A percentile compares a stretch with the other conserved stretches of the same genome.
These are phyloP conservation scores for Eruca vesicaria DNA, from an alignment of 441 rosid genomes.

Conservation along the genomic window DNA sequence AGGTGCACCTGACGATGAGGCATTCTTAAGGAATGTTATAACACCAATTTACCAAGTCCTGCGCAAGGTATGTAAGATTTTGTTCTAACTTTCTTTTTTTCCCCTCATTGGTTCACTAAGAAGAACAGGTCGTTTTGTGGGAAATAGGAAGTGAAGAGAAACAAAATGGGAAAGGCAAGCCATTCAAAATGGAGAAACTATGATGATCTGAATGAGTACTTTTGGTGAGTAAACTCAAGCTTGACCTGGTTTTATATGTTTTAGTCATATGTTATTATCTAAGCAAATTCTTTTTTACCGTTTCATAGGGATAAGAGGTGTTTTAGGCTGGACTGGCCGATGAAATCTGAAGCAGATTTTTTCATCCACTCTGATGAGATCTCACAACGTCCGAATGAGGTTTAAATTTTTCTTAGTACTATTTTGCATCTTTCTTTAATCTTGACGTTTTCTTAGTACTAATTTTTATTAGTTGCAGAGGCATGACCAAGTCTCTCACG, in stretches of 20 bases:
- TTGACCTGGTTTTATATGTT: constrained; percentile 9
- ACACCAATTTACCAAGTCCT: constrained; percentile 78
- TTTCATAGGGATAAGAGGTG: constrained; percentile 70
- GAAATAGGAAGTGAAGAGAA: constrained; percentile 79
- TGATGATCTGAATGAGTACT: constrained; percentile 97
- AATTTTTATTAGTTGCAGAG: constrained; percentile 44
- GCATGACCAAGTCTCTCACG: constrained; percentile 47
- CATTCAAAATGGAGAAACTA: constrained; percentile 99
- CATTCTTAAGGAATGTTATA: constrained; percentile 79
- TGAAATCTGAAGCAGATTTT: constrained; percentile 63
- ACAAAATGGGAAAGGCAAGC: constrained; percentile 81
- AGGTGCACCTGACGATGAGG: constrained; percentile 69
- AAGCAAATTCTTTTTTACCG: constrained; percentile 1
- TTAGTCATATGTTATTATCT: constrained; percentile 17
- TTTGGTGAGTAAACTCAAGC: constrained; percentile 59
- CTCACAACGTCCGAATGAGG: constrained; percentile 40
- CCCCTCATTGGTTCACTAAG: constrained; percentile 7
- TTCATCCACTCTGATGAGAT: constrained; percentile 63
- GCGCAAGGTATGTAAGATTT: constrained; percentile 56
- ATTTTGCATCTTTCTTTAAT: neutral
- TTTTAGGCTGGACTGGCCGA: constrained; percentile 75
- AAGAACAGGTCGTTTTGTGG: constrained; percentile 24
- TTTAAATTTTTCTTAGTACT: constrained; percentile 13
- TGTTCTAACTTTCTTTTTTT: neutral
- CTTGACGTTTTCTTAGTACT: neutral